These are phyloP conservation scores for Lycium ferocissimum DNA, from an alignment of 257 asterid species.

Conservation along the genomic window DNA sequence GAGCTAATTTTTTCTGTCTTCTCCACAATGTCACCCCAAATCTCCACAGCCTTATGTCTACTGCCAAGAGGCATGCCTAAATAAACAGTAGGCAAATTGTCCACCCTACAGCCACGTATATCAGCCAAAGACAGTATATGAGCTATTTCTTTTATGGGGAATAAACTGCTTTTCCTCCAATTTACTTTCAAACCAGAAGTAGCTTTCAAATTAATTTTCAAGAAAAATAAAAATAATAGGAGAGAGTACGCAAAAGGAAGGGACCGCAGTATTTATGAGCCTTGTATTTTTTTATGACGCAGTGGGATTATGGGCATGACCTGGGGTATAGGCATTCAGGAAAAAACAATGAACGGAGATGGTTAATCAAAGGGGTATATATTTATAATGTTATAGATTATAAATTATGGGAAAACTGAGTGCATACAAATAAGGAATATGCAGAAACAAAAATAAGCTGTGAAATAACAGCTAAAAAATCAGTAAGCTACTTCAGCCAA, in stretches of 20 bases:
- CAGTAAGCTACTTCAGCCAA: constrained; percentile 30
- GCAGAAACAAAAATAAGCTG: neutral
- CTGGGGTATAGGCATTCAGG: neutral
- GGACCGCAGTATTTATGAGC: constrained; percentile 1
- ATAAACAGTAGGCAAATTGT: too few relatives aligned
- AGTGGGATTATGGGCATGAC: neutral
- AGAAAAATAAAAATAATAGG: neutral
- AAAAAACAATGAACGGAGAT: neutral
- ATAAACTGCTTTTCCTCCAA: too few relatives aligned
- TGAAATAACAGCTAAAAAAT: constrained; percentile 29
- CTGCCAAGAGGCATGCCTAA: too few relatives aligned
- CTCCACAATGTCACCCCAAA: too few relatives aligned
- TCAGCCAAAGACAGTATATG: too few relatives aligned
- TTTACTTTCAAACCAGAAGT: too few relatives aligned
- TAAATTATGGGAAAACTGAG: neutral
- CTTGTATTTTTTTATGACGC: neutral
- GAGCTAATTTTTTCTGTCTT: too few relatives aligned
- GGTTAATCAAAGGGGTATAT: constrained; percentile 17
- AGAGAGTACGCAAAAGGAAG: neutral
- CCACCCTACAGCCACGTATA: too few relatives aligned
- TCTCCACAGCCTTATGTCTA: too few relatives aligned
- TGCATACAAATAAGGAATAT: neutral
- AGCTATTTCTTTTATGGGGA: too few relatives aligned
- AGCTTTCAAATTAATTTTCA: neutral
- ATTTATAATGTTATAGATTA: neutral